Conservation (phyloP, 2,329 filamentous ascomycete genomes). For the Hymenoscyphus albidus region DNA sequence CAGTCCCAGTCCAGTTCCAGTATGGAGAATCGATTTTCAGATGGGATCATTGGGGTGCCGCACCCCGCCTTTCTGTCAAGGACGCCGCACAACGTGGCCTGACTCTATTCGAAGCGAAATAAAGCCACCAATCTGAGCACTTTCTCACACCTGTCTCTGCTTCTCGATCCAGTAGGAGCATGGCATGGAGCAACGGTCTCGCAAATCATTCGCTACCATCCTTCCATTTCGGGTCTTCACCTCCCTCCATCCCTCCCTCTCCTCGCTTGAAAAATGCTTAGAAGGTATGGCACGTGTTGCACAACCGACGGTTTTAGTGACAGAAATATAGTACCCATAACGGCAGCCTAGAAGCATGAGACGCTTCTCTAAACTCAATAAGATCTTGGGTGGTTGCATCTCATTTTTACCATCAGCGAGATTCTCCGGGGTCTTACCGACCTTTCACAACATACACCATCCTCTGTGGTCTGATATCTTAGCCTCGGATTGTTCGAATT, state of each 20-base stretch:
- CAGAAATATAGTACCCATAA: not conserved
- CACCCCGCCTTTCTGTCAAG: not conserved
- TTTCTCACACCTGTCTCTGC: not conserved
- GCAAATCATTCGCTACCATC: not conserved
- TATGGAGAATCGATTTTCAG: not conserved
- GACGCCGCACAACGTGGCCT: constrained; percentile 9
- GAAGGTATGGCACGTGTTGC: not conserved
- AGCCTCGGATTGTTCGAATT: not conserved
- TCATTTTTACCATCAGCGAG: not conserved
- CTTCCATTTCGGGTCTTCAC: not conserved
- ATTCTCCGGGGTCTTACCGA: not conserved
- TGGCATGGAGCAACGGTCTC: not conserved
- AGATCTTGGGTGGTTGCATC: not conserved
- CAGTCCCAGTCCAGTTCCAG: not conserved
- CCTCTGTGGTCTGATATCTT: not conserved
- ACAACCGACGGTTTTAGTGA: not conserved
- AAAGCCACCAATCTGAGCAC: not conserved
- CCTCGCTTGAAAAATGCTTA: not conserved
- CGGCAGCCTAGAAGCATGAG: not conserved
- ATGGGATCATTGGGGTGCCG: not conserved
- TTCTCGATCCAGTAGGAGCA: not conserved
- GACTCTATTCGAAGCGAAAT: constrained; percentile 9
- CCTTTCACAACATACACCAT: not conserved
- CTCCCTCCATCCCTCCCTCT: not conserved
- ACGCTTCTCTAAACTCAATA: not conserved